Evolutionary conservation across 495 filamentous ascomycete genomes (phyloP), one percentile per base, ranked within the genome.

Genomic region (Aspergillus cristatus): DNA sequence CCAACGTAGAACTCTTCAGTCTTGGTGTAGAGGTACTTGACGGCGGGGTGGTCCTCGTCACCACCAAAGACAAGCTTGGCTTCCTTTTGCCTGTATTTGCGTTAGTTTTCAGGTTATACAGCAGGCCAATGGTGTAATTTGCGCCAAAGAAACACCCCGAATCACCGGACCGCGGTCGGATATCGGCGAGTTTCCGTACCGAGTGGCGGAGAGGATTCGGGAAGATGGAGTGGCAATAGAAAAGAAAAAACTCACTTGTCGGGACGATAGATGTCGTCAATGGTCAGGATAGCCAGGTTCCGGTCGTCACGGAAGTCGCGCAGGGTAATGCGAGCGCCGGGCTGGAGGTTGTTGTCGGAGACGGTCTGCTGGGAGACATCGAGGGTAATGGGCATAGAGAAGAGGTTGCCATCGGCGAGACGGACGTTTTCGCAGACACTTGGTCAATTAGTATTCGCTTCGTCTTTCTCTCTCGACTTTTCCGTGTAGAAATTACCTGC

Each of bases 221-320:
- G n/a, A n/a, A n/a, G n/a, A n/a, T n/a, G n/a, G n/a, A n/a, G n/a
- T n/a, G 24, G 35, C 32, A 35, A 37, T 44, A 33, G 14, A 17
- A 26, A 18, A 30, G 11, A 42, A 37, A 30, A 42, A 39, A 64
- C 79, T 67, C 74, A 94, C 91, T 97, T 97, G 69, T 98, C 79
- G 28, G 91, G 88, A 64, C 79, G 81, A 72, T 98, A 98, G 47
- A 98, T 76, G 65, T 98, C 91, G 28, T 95, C 88, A 40, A 98
- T 77, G 24, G 88, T 95, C 53, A 97, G 73, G 51, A 98, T 98
- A 41, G 89, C 91, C 46, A 98, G 70, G 60, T 94, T 91, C 20
- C 86, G 76, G 58, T 98, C 91, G 51, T 98, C 93, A 62, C 91
- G 82, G 69, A 94, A 89, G 60, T 98, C 91, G 37, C 90, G 84